Percentiles rank a stretch among this genome's conserved stretches.
Conservation (phyloP, 2,329 filamentous ascomycete genomes). For the Cucurbitaria berberidis region DNA sequence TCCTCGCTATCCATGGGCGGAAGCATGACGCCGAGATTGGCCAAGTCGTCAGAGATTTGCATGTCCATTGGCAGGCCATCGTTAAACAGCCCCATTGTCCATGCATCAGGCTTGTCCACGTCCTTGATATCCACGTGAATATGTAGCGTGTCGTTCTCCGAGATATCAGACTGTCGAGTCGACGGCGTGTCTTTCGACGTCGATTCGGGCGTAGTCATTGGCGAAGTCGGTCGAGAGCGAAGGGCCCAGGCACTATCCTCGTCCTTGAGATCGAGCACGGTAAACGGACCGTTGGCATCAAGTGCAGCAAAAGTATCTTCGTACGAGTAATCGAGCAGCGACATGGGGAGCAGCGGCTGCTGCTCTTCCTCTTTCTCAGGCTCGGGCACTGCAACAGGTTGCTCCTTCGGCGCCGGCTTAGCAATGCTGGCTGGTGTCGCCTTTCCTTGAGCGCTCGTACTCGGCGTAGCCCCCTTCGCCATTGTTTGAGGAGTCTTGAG, state of each 20-base stretch:
- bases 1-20: constrained; percentile 45
- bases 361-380: constrained; percentile 30
- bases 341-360: constrained; percentile 34
- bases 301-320: constrained; percentile 43
- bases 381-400: constrained; percentile 20
- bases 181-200: constrained; percentile 47
- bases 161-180: constrained; percentile 51
- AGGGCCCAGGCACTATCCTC: constrained; percentile 43
- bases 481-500: constrained; percentile 48
- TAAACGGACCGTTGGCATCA: constrained; percentile 40
- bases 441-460: constrained; percentile 38
- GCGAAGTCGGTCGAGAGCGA: constrained; percentile 42
- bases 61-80: constrained; percentile 39
- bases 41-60: constrained; percentile 41
- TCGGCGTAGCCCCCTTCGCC: constrained; percentile 44
- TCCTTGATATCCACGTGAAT: constrained; percentile 49
- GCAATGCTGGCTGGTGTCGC: constrained; percentile 40
- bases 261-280: constrained; percentile 43
- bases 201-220: constrained; percentile 43
- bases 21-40: constrained; percentile 38
- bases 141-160: constrained; percentile 49
- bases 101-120: constrained; percentile 42
- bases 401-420: constrained; percentile 36
- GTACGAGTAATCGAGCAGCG: constrained; percentile 41
- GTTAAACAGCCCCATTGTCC: constrained; percentile 34